These are phyloP conservation scores for Microbotryum saponariae DNA, from an alignment of 1,284 basidiomycete species.

Conservation along the genomic window DNA sequence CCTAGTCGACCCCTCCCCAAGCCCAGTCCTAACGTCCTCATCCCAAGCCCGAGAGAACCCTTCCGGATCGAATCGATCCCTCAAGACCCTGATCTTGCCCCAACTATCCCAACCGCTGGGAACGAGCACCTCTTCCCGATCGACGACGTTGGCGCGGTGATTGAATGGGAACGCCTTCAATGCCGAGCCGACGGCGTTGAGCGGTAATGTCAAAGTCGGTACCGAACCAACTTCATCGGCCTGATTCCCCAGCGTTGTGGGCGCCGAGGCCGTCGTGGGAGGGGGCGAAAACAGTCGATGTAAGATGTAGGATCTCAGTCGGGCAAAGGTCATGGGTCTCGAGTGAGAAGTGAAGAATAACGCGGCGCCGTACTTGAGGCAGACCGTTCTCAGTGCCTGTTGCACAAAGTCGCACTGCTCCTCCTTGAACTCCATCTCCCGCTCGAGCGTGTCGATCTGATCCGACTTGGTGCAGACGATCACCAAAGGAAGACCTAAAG, in stretches of 20 bases:
- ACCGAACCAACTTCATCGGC: too few species aligned
- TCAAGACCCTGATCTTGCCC: conserved; percentile 85
- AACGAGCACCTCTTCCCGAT: conserved; percentile 82
- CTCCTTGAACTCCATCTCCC: conserved; percentile 52
- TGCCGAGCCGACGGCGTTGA: neutral
- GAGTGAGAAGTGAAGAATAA: conserved; percentile 80
- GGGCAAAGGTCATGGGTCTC: conserved; percentile 66
- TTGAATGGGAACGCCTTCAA: conserved; percentile 76
- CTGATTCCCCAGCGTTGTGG: conserved; percentile 1
- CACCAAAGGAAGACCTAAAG: conserved; percentile 74
- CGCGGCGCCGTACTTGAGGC: conserved; percentile 84
- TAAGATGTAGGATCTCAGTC: conserved; percentile 75
- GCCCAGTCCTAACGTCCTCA: conserved; percentile 44
- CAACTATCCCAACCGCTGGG: conserved; percentile 96
- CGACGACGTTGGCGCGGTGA: conserved; percentile 80
- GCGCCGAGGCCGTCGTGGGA: conserved; percentile 1
- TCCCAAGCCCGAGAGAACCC: conserved; percentile 79
- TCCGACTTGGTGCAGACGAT: conserved; percentile 75
- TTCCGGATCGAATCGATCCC: conserved; percentile 83
- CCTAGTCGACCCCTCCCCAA: conserved; percentile 50
- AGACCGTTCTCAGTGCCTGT: conserved; percentile 85
- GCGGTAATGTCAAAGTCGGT: too few species aligned
- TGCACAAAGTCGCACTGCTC: conserved; percentile 92
- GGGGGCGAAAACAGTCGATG: conserved; percentile 68
- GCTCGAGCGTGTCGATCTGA: conserved; percentile 40